Conservation (phyloP, 2,329 filamentous ascomycete genomes). For the Xylariaceae sp. region DNA sequence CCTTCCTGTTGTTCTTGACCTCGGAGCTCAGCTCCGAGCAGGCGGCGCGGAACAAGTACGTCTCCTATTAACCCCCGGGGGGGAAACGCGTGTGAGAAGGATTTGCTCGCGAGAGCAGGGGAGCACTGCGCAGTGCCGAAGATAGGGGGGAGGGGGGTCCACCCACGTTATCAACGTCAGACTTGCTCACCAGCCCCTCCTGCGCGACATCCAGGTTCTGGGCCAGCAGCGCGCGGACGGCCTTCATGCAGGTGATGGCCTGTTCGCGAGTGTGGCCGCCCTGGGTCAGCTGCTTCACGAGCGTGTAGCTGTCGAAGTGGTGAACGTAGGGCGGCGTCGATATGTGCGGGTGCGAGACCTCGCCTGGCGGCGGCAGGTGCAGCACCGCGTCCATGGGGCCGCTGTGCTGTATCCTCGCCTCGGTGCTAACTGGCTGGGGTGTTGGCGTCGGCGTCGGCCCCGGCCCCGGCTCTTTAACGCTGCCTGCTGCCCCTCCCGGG, state of each 20-base stretch:
- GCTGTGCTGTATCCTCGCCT: slow-evolving; percentile 32
- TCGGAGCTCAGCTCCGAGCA: slow-evolving; percentile 88
- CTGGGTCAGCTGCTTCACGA: slow-evolving; percentile 70
- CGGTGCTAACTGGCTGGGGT: slow-evolving; percentile 25
- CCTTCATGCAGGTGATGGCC: slow-evolving; percentile 86
- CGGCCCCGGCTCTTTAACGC: not conserved
- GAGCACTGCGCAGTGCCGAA: not conserved
- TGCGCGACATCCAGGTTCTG: slow-evolving; percentile 76
- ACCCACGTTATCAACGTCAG: slow-evolving; percentile 73
- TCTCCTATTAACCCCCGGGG: slow-evolving; percentile 58
- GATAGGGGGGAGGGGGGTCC: too few relatives aligned
- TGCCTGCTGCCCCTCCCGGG: slow-evolving; percentile 1
- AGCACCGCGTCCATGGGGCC: slow-evolving; percentile 45
- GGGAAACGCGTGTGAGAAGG: too few relatives aligned
- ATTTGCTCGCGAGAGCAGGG: not conserved
- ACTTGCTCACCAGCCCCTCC: slow-evolving; percentile 76
- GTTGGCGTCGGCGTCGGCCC: slow-evolving; percentile 13
- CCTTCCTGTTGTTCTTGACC: slow-evolving; percentile 67
- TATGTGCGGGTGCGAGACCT: slow-evolving; percentile 47
- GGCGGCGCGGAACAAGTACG: slow-evolving; percentile 87
- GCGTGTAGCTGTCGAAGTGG: slow-evolving; percentile 90
- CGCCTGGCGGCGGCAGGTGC: slow-evolving; percentile 28
- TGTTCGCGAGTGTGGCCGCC: slow-evolving; percentile 68
- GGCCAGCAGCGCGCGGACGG: slow-evolving; percentile 67
- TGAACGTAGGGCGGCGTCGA: slow-evolving; percentile 77